Conservation (phyloP, 2,329 filamentous ascomycete genomes). For the Xylariaceae sp. region DNA sequence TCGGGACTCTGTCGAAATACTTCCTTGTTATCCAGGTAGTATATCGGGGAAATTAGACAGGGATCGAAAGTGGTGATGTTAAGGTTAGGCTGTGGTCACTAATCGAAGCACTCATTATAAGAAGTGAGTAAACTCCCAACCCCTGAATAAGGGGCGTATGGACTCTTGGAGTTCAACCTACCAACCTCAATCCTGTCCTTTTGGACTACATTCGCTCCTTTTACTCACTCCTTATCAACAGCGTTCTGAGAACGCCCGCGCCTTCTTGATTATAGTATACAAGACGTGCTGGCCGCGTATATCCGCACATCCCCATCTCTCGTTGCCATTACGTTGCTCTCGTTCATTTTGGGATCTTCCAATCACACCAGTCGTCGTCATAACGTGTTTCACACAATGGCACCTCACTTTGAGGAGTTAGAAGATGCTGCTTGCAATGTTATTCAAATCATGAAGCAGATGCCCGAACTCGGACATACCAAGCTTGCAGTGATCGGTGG, state of each 20-base stretch:
- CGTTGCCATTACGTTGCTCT: background rate
- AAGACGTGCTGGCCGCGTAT: background rate
- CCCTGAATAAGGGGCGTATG: background rate
- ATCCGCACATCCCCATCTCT: background rate
- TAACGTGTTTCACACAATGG: constrained; percentile 5
- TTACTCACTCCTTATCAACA: background rate
- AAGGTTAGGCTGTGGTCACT: background rate
- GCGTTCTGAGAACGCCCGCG: background rate
- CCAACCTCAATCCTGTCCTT: too few species aligned
- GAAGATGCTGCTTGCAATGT: constrained; percentile 25
- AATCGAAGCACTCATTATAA: background rate
- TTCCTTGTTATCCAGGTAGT: too few species aligned
- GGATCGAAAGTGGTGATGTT: background rate
- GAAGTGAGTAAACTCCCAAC: background rate
- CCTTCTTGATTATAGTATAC: background rate
- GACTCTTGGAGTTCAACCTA: too few species aligned
- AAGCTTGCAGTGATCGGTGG: constrained; percentile 25
- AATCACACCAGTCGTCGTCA: background rate
- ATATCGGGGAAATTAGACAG: background rate
- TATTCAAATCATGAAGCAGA: constrained; percentile 27
- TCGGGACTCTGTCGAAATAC: too few species aligned
- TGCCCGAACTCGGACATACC: constrained; percentile 21
- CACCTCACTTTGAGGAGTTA: constrained; percentile 16
- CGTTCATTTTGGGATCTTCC: too few species aligned
- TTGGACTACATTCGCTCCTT: background rate